phyloP scores from a whole-genome alignment of 2,329 filamentous ascomycete species.

The Graphiopsis chlorocephala region DNA sequence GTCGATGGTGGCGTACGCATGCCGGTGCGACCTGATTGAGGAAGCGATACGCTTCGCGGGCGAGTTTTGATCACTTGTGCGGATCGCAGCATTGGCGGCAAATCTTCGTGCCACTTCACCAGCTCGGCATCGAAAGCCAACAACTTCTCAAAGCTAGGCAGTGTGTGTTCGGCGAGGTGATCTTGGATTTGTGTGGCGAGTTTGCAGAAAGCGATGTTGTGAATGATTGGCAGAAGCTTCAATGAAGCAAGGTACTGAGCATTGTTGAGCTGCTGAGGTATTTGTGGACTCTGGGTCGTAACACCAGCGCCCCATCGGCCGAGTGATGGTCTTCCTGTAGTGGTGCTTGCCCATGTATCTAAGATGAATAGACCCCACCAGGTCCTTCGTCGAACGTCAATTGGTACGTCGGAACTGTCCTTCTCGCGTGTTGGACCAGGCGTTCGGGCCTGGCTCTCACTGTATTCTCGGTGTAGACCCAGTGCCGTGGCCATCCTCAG shows the following conservation, averaged over 20 bases:
- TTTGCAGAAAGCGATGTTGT: constrained; percentile 77
- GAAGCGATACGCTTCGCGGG: constrained; percentile 9
- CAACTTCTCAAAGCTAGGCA: constrained; percentile 66
- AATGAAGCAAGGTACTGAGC: constrained; percentile 52
- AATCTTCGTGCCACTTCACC: constrained; percentile 67
- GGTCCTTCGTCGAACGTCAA: constrained; percentile 63
- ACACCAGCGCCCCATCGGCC: constrained; percentile 67
- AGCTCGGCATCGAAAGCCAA: constrained; percentile 65
- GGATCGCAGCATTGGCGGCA: constrained; percentile 51
- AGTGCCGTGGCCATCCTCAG: constrained; percentile 33
- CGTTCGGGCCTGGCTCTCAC: constrained; percentile 39
- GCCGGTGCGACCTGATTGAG: constrained; percentile 10
- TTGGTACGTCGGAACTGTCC: constrained; percentile 50
- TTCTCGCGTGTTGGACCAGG: constrained; percentile 27
- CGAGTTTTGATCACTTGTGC: constrained; percentile 8
- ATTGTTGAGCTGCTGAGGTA: constrained; percentile 35
- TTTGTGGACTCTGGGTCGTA: constrained; percentile 61
- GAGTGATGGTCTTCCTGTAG: constrained; percentile 67
- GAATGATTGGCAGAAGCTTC: constrained; percentile 67
- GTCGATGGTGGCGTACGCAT: constrained; percentile 18
- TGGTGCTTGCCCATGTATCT: constrained; percentile 71
- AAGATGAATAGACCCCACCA: constrained; percentile 76
- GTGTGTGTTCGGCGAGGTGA: constrained; percentile 65
- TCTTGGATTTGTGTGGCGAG: constrained; percentile 77
- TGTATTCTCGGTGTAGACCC: constrained; percentile 34